A percentile compares a stretch with the other conserved stretches of the same genome.
Conservation (phyloP, 768 basidiomycete species). For the Tephrocybe sp. region DNA sequence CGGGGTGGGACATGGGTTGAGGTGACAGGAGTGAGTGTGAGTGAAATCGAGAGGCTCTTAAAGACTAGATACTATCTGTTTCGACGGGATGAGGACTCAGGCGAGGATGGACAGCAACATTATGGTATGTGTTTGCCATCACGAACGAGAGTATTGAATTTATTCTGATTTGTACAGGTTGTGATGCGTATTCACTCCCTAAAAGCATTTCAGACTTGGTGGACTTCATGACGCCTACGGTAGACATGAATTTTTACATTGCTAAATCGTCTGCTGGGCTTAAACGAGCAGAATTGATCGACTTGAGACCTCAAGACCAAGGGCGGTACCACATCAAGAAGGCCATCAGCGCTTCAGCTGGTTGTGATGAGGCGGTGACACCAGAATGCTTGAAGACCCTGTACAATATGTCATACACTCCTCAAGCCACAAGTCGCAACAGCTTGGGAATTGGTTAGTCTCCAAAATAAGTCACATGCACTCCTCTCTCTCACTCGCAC, state of each 20-base stretch:
- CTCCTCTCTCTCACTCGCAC: not conserved
- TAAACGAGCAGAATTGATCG: not conserved
- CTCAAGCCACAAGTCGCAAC: slow-evolving; percentile 24
- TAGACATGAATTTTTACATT: slow-evolving; percentile 25
- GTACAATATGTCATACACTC: slow-evolving; percentile 32
- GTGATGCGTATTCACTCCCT: slow-evolving; percentile 31
- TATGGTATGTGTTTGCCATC: slow-evolving; percentile 16
- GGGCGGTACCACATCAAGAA: slow-evolving; percentile 5
- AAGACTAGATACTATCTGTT: slow-evolving; percentile 31
- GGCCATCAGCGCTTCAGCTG: slow-evolving; percentile 7
- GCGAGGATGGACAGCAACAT: slow-evolving; percentile 26
- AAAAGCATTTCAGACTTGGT: slow-evolving; percentile 24
- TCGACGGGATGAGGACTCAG: slow-evolving; percentile 21
- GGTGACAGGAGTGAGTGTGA: slow-evolving; percentile 23
- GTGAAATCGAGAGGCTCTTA: slow-evolving; percentile 29
- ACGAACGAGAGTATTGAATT: not conserved
- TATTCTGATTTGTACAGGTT: slow-evolving; percentile 16
- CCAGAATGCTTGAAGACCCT: slow-evolving; percentile 29
- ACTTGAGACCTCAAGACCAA: no score
- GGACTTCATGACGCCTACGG: slow-evolving; percentile 33
- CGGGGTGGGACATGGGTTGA: slow-evolving; percentile 29
- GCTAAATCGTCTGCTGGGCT: not conserved
- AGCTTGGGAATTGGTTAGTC: slow-evolving; percentile 28
- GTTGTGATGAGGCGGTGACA: slow-evolving; percentile 23
- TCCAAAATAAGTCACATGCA: not conserved